Evolutionary conservation across 345 rosid species (phyloP).

Genomic region (Eucalyptus decipiens): DNA sequence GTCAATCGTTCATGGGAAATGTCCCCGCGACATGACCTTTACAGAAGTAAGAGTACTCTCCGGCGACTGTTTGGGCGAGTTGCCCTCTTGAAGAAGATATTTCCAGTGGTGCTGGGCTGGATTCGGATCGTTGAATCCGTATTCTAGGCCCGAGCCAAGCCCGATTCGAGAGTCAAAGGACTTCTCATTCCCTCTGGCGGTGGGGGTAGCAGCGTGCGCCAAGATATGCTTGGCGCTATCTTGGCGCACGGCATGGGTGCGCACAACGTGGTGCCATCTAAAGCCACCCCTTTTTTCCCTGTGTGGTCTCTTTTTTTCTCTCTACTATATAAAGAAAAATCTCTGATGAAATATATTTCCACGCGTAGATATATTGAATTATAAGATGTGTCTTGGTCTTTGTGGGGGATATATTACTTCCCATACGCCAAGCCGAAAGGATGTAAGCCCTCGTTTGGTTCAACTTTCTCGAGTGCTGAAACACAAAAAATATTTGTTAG

Average conservation of each 20-base stretch:
- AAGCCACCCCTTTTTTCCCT: neutral
- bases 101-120: neutral
- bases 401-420: neutral
- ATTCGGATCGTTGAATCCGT: neutral
- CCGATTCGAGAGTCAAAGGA: neutral
- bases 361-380: neutral
- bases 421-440: neutral
- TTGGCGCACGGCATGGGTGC: neutral
- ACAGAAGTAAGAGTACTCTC: neutral
- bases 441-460: too few species aligned
- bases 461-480: too few species aligned
- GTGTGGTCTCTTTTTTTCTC: neutral
- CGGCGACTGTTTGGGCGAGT: neutral
- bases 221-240: neutral
- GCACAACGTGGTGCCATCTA: neutral
- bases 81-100: neutral
- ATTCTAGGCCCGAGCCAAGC: neutral
- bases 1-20: neutral
- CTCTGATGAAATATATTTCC: neutral
- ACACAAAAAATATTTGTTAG: too few species aligned
- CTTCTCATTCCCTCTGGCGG: neutral
- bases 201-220: neutral
- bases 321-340: neutral
- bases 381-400: neutral
- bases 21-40: neutral